Evolutionary conservation across 2,329 filamentous ascomycete species (phyloP).

Genomic region (Beauveria sp.): DNA sequence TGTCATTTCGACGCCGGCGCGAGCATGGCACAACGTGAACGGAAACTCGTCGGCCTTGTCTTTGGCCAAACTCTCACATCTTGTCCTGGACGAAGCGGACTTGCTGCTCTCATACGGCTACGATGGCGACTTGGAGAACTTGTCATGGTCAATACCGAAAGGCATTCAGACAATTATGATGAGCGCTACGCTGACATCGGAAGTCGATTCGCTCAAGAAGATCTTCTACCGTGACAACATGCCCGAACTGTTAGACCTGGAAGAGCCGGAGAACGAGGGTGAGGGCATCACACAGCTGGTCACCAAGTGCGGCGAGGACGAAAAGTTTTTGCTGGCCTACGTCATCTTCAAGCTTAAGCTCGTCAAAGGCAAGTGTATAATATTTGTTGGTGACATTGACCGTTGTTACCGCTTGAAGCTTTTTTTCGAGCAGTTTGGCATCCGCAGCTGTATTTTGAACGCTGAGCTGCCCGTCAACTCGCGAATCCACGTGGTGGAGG

Average conservation of each 20-base stretch:
- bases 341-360: conserved; percentile 93
- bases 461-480: conserved; percentile 91
- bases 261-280: conserved; percentile 71
- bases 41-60: conserved; percentile 55
- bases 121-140: conserved; percentile 75
- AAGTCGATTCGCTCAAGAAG: conserved; percentile 76
- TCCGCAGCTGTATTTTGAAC: conserved; percentile 88
- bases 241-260: conserved; percentile 72
- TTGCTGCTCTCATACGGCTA: conserved; percentile 91
- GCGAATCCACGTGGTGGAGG: conserved; percentile 86
- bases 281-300: conserved; percentile 79
- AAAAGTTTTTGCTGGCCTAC: conserved; percentile 89
- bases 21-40: conserved; percentile 71
- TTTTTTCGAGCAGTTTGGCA: conserved; percentile 94
- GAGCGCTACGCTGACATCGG: conserved; percentile 84
- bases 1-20: conserved; percentile 83
- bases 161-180: conserved; percentile 87
- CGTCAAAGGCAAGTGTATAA: conserved; percentile 79
- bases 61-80: conserved; percentile 61
- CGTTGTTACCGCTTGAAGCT: conserved; percentile 85
- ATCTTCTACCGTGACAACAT: conserved; percentile 66
- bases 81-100: conserved; percentile 93
- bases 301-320: conserved; percentile 90
- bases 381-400: conserved; percentile 75
- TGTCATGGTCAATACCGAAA: conserved; percentile 71